A percentile compares a stretch with the other conserved stretches of the same genome.
Evolutionary conservation across 2,329 filamentous ascomycete genomes (phyloP).

Genomic region (Trichoderma arundinaceum): DNA sequence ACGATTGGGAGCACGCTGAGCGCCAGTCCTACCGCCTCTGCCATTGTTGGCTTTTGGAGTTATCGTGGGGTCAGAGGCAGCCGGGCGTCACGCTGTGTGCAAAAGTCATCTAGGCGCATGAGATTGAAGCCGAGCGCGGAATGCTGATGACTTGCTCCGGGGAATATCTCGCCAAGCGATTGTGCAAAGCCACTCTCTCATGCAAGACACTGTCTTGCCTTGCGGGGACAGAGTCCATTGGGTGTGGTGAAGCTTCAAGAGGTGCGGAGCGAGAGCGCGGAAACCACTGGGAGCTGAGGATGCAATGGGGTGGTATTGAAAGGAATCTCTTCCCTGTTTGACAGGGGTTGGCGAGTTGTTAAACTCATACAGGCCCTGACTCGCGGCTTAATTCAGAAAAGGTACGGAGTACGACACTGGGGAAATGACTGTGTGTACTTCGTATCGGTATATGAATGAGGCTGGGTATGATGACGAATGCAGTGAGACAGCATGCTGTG

Average conservation of each 20-base stretch:
- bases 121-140: not conserved
- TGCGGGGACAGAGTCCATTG: conserved; percentile 1
- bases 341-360: conserved; percentile 9
- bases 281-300: not conserved
- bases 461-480: not conserved
- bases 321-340: conserved; percentile 17
- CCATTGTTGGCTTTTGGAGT: conserved; percentile 2
- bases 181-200: not conserved
- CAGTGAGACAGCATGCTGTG: not conserved
- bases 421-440: too few relatives aligned
- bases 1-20: conserved; percentile 26
- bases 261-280: not conserved
- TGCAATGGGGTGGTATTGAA: conserved; percentile 8
- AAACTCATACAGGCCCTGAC: not conserved
- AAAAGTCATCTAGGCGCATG: not conserved
- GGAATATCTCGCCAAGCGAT: not conserved
- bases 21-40: conserved; percentile 20
- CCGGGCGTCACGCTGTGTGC: not conserved
- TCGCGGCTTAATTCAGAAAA: not conserved
- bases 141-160: conserved; percentile 6
- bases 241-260: not conserved
- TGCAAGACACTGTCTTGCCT: conserved; percentile 13
- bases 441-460: too few relatives aligned
- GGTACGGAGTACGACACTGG: not conserved
- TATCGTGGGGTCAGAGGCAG: not conserved